Conservation (phyloP, 2,329 filamentous ascomycete species). For the Periconia macrospinosa region DNA sequence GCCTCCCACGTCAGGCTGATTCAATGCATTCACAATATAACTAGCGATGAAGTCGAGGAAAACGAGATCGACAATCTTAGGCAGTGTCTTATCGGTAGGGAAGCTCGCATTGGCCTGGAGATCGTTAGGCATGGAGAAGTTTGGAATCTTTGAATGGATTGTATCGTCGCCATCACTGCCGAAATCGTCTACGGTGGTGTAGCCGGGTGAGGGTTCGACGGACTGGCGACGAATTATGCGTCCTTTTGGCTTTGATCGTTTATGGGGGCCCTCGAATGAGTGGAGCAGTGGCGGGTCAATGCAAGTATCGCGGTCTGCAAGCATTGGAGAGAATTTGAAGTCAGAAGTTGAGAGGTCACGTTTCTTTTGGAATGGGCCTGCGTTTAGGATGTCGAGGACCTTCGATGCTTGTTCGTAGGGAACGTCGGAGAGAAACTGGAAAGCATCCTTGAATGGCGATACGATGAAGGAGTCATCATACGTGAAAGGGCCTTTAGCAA, state of each 20-base stretch:
- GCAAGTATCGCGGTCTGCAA: constrained; percentile 50
- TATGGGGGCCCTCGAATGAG: constrained; percentile 21
- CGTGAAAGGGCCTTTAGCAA: constrained; percentile 66
- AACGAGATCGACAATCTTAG: constrained; percentile 55
- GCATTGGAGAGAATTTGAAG: constrained; percentile 41
- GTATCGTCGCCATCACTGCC: constrained; percentile 61
- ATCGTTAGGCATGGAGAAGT: constrained; percentile 53
- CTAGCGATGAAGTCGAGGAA: constrained; percentile 55
- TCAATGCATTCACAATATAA: constrained; percentile 41
- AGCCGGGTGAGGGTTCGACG: constrained; percentile 50
- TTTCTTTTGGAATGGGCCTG: constrained; percentile 42
- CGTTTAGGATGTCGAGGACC: constrained; percentile 50
- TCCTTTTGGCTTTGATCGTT: constrained; percentile 37
- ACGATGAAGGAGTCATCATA: constrained; percentile 58
- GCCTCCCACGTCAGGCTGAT: constrained; percentile 33
- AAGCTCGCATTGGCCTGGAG: constrained; percentile 56
- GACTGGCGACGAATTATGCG: constrained; percentile 55
- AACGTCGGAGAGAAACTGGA: constrained; percentile 58
- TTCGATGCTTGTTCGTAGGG: constrained; percentile 51
- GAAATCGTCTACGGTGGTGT: constrained; percentile 61
- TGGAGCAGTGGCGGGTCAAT: constrained; percentile 49
- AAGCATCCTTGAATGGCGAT: constrained; percentile 57
- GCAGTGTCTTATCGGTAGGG: constrained; percentile 45
- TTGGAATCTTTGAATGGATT: constrained; percentile 51
- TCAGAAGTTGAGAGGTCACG: constrained; percentile 31